phyloP scores from a whole-genome alignment of 2,329 filamentous ascomycete genomes.

The Sclerotinia minor region DNA sequence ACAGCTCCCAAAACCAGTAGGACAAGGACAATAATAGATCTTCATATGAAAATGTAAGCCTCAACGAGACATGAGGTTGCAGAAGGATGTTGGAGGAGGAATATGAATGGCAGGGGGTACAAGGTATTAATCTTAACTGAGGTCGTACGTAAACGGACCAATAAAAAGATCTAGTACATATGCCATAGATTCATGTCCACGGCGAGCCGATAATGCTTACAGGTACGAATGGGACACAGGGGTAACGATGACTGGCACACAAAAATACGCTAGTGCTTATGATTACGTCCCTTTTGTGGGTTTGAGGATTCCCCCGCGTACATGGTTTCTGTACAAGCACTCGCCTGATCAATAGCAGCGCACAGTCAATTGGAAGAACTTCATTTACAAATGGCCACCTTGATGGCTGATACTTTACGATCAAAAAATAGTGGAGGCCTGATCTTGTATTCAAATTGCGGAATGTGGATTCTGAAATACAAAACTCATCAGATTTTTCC shows the following conservation, averaged over 20 bases:
- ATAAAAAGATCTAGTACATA: background rate
- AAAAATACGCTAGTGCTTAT: slow-evolving; percentile 2
- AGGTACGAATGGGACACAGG: background rate
- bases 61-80: slow-evolving; percentile 15
- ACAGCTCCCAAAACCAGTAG: background rate
- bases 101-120: background rate
- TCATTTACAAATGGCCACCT: background rate
- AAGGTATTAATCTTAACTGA: slow-evolving; percentile 9
- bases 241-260: background rate
- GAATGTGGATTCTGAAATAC: background rate
- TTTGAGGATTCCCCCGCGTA: background rate
- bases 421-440: background rate
- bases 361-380: background rate
- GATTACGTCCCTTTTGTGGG: background rate
- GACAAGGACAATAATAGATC: slow-evolving; percentile 10
- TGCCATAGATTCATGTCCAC: background rate
- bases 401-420: slow-evolving; percentile 4
- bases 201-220: background rate
- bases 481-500: background rate
- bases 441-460: background rate
- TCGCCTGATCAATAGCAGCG: background rate
- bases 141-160: slow-evolving; percentile 9
- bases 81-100: slow-evolving; percentile 25
- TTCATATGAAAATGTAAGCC: background rate
- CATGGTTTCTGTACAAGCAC: background rate